A percentile compares a stretch with the other conserved stretches of the same genome.
Evolutionary conservation across 2,329 filamentous ascomycete genomes (phyloP).

Genomic region (Trichoderma koningii): DNA sequence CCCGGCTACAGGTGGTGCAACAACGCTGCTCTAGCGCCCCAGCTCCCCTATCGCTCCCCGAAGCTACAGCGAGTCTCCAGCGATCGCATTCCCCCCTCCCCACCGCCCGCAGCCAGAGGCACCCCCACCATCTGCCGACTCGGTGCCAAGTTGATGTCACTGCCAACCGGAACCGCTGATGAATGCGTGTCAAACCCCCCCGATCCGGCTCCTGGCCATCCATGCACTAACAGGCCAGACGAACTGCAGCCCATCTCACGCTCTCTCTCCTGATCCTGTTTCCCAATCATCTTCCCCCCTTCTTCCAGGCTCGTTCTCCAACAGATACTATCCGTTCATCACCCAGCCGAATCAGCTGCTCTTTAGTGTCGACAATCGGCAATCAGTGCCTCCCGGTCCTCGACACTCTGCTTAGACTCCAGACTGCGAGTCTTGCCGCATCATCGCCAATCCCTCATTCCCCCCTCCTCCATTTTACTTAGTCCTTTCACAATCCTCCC

Average conservation of each 20-base stretch:
- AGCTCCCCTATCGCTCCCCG: not conserved
- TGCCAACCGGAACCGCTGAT: not conserved
- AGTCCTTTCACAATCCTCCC: not conserved
- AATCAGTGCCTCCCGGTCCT: slow-evolving; percentile 31
- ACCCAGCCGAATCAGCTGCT: slow-evolving; percentile 8
- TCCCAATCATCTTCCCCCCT: not conserved
- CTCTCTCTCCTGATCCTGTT: slow-evolving; percentile 1
- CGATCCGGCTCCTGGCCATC: slow-evolving; percentile 16
- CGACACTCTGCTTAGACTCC: slow-evolving; percentile 34
- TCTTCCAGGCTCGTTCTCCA: not conserved
- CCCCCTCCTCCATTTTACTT: not conserved
- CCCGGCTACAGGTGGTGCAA: not conserved
- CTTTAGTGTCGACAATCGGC: not conserved
- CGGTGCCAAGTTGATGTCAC: slow-evolving; percentile 3
- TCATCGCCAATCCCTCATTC: slow-evolving; percentile 19
- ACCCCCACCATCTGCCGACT: slow-evolving; percentile 20
- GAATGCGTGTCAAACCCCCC: slow-evolving; percentile 21
- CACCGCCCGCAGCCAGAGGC: slow-evolving; percentile 12
- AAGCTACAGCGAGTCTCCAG: slow-evolving; percentile 3
- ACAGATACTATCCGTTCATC: slow-evolving; percentile 11
- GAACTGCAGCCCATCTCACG: not conserved
- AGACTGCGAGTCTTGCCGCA: slow-evolving; percentile 29
- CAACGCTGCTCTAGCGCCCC: not conserved
- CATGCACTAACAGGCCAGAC: slow-evolving; percentile 12
- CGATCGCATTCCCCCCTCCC: not conserved